phyloP scores from a whole-genome alignment of 352 stramenopile genomes.

The Proteromonas lacertae region DNA sequence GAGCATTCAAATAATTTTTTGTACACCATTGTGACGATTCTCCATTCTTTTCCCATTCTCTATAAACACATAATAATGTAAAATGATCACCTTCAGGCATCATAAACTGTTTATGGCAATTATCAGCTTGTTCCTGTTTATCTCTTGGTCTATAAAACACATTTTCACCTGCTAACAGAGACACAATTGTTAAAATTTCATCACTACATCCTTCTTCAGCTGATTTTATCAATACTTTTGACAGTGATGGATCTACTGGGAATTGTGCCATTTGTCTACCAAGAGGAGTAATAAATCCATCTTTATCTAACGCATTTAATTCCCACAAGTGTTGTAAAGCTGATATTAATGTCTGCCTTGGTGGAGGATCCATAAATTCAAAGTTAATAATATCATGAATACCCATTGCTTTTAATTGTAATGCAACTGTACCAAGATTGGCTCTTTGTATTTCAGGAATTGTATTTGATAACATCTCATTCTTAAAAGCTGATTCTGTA shows the following conservation, averaged over 20 bases:
- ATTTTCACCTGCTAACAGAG: constrained; percentile 90
- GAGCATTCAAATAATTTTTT: constrained; percentile 92
- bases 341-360: constrained; percentile 71
- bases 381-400: constrained; percentile 97
- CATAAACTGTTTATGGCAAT: constrained; percentile 96
- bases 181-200: constrained; percentile 92
- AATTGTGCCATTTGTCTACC: constrained; percentile 98
- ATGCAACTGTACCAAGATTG: constrained; percentile 83
- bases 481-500: constrained; percentile 85
- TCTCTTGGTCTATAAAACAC: constrained; percentile 28
- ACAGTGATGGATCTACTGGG: constrained; percentile 85
- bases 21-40: constrained; percentile 96
- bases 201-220: constrained; percentile 85
- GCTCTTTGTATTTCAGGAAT: constrained; percentile 95
- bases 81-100: constrained; percentile 92
- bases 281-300: constrained; percentile 53
- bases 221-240: constrained; percentile 87
- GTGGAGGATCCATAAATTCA: constrained; percentile 96
- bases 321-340: constrained; percentile 87
- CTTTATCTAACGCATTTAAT: constrained; percentile 82
- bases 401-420: constrained; percentile 96
- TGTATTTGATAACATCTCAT: constrained; percentile 26
- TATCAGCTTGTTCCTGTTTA: constrained; percentile 45
- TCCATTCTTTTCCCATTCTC: constrained; percentile 80
- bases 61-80: constrained; percentile 83